These are phyloP conservation scores for Tetrapisispora pingtungensis DNA, from an alignment of 805 yeast genomes.

Conservation along the genomic window DNA sequence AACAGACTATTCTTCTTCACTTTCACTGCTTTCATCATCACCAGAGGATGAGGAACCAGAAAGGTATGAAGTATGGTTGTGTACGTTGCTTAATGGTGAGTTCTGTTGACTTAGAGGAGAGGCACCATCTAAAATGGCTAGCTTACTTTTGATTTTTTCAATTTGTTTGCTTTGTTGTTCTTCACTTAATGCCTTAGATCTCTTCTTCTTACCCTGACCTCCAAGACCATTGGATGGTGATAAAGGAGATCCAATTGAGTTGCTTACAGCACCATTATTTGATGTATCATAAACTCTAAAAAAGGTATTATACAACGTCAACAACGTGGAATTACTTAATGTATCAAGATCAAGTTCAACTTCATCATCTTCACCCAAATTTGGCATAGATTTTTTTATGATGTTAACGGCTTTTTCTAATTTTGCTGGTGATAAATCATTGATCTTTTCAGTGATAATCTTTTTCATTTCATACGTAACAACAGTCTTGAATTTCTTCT, in stretches of 20 bases:
- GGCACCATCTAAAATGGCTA: conserved; percentile 59
- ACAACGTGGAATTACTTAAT: conserved; percentile 71
- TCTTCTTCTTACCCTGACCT: conserved; percentile 30
- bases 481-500: conserved; percentile 27
- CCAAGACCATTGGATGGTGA: conserved; percentile 22
- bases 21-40: conserved; percentile 53
- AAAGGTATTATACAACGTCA: conserved; percentile 77
- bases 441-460: conserved; percentile 79
- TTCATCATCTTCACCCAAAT: conserved; percentile 63
- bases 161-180: conserved; percentile 60
- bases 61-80: conserved; percentile 3
- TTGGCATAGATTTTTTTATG: conserved; percentile 66
- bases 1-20: conserved; percentile 56
- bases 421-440: conserved; percentile 66
- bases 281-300: conserved; percentile 37
- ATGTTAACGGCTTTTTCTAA: conserved; percentile 75
- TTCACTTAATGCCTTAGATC: conserved; percentile 50
- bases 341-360: conserved; percentile 94
- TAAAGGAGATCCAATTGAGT: conserved; percentile 11
- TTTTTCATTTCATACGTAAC: conserved; percentile 96
- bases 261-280: conserved; percentile 7
- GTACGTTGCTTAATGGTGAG: conserved; percentile 29
- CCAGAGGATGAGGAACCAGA: conserved; percentile 28
- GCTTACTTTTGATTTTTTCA: conserved; percentile 60
- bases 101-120: conserved; percentile 35